Base-by-base conservation (phyloP, 2,329 filamentous ascomycete species). In the Drechslerella coelobrocha region DNA sequence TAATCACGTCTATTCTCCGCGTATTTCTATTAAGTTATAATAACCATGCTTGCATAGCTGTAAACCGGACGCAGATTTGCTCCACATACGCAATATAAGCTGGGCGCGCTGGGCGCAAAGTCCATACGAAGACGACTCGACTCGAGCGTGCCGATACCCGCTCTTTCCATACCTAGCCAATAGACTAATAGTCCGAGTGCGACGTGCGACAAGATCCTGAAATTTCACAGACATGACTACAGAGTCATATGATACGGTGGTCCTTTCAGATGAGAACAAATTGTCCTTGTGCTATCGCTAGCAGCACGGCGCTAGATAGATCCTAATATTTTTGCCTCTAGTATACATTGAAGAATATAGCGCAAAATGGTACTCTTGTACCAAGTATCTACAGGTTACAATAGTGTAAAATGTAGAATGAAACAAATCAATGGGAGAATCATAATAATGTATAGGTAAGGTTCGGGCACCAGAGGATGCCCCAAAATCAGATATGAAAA, bases 311-410 rank as follows among this genome's bases (percentile, higher is more conserved):
- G 19, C n/a, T n/a, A n/a, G n/a, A n/a, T n/a, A 14, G 9, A 23
- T 48, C 19, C 12, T 45, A 37, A 29, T 24, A 47, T 23, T 9
- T 24, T 23, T 39, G 54, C 23, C 41, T 52, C 17, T 21, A 53
- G 56, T 37, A 37, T 57, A 62, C 52, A 47, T 47, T 48, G 53
- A 57, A 62, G 29, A 62, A 8, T 24, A 52, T 21, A 9, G n/a
- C n/a, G 17, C 23, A 59, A 24, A 5, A 34, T 9, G 8, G 23
- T 9, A 59, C 10, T 29, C 5, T 7, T 19, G n/a, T n/a, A n/a
- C n/a, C n/a, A n/a, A n/a, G n/a, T n/a, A n/a, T n/a, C n/a, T n/a
- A n/a, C n/a, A n/a, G n/a, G n/a, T n/a, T n/a, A n/a, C n/a, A n/a
- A n/a, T n/a, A n/a, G n/a, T n/a, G n/a, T n/a, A n/a, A n/a, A n/a